Conservation (phyloP, 257 asterid species). For the Petunia axillaris region DNA sequence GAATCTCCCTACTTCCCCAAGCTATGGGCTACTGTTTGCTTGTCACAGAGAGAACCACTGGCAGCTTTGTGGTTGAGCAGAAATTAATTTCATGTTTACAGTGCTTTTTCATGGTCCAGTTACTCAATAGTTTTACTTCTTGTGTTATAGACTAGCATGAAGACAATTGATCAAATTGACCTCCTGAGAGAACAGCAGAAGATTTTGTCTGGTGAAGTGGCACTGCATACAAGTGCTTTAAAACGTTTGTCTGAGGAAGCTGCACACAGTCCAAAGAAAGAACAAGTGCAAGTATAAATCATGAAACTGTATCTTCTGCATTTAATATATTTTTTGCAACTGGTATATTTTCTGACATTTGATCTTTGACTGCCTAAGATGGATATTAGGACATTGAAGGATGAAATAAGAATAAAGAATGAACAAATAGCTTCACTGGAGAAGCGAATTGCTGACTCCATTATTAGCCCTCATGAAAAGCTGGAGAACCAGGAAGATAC, state of each 20-base stretch:
- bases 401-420: conserved; percentile 71
- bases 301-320: conserved; percentile 24
- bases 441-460: conserved; percentile 71
- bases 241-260: conserved; percentile 85
- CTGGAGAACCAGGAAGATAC: conserved; percentile 65
- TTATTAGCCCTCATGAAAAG: conserved; percentile 51
- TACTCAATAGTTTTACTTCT: conserved; percentile 27
- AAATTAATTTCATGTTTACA: neutral
- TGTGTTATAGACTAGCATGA: conserved; percentile 60
- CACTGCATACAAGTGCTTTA: conserved; percentile 78
- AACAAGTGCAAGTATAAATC: conserved; percentile 60
- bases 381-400: conserved; percentile 74
- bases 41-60: neutral
- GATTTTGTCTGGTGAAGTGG: conserved; percentile 89
- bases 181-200: conserved; percentile 91
- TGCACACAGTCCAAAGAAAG: conserved; percentile 61
- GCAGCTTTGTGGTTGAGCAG: neutral
- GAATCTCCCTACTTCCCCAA: neutral
- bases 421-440: conserved; percentile 74
- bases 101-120: conserved; percentile 19
- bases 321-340: conserved; percentile 3
- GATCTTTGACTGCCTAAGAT: conserved; percentile 44
- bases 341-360: conserved; percentile 28
- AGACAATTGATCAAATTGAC: conserved; percentile 83
- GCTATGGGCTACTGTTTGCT: neutral